These are phyloP conservation scores for Tulasnella sp. DNA, from an alignment of 768 basidiomycete genomes.

Conservation along the genomic window DNA sequence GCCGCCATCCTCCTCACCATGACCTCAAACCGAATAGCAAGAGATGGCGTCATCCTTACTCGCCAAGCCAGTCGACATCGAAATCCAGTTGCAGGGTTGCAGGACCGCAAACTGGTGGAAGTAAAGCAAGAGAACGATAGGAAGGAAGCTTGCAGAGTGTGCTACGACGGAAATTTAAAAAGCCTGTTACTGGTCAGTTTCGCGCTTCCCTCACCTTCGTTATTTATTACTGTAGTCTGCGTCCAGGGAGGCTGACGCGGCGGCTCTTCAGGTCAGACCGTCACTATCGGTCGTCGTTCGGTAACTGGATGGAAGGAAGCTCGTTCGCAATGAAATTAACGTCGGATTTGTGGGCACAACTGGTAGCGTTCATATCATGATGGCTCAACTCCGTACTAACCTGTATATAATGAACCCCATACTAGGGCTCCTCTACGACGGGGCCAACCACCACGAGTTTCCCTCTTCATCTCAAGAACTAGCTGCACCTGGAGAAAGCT, in stretches of 20 bases:
- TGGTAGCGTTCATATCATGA: slow-evolving; percentile 55
- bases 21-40: background rate
- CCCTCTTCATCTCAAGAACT: slow-evolving; percentile 93
- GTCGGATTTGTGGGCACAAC: slow-evolving; percentile 97
- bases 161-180: slow-evolving; percentile 97
- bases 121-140: slow-evolving; percentile 89
- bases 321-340: slow-evolving; percentile 97
- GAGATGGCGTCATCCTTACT: slow-evolving; percentile 77
- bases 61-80: slow-evolving; percentile 86
- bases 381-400: background rate
- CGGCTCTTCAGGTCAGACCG: slow-evolving; percentile 48
- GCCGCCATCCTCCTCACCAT: background rate
- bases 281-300: slow-evolving; percentile 84
- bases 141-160: slow-evolving; percentile 80
- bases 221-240: background rate
- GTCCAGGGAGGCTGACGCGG: background rate
- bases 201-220: background rate
- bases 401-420: background rate
- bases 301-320: slow-evolving; percentile 92
- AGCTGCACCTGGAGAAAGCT: slow-evolving; percentile 94
- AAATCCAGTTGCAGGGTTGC: slow-evolving; percentile 88
- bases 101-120: slow-evolving; percentile 78
- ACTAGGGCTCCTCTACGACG: slow-evolving; percentile 89
- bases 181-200: slow-evolving; percentile 89
- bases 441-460: slow-evolving; percentile 98